Percentiles rank a stretch among this genome's conserved stretches.
These are phyloP conservation scores for Cadophora luteo-olivacea DNA, from an alignment of 2,329 filamentous ascomycete genomes.

Conservation along the genomic window DNA sequence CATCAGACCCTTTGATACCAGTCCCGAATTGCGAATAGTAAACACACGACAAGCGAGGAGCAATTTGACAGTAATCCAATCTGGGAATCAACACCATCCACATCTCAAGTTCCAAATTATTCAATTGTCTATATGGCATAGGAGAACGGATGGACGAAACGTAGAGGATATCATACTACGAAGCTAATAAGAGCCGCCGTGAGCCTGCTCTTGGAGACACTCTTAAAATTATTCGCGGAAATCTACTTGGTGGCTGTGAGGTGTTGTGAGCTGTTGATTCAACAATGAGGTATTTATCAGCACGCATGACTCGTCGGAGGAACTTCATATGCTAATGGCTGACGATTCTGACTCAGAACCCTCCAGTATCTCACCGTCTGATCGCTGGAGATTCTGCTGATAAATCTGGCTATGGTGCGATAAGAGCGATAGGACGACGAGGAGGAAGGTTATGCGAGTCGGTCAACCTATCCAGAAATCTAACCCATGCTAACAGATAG, in stretches of 20 bases:
- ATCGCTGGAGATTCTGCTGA: background rate
- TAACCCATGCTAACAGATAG: background rate
- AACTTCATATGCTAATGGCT: background rate
- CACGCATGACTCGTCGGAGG: background rate
- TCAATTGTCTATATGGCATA: too few relatives aligned
- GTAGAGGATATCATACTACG: too few relatives aligned
- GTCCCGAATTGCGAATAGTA: background rate
- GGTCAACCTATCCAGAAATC: background rate
- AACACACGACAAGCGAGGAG: too few relatives aligned
- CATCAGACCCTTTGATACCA: background rate
- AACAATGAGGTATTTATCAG: background rate
- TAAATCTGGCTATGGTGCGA: background rate
- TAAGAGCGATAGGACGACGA: background rate
- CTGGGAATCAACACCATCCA: too few relatives aligned
- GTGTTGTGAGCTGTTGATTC: background rate
- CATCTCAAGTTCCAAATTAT: too few relatives aligned
- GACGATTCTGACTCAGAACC: background rate
- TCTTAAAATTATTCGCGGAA: background rate
- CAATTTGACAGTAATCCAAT: too few relatives aligned
- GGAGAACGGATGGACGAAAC: too few relatives aligned
- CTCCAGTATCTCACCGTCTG: background rate
- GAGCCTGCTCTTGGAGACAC: background rate
- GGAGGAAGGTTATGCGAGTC: background rate
- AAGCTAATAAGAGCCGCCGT: background rate
- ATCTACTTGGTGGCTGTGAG: background rate